Evolutionary conservation across 805 yeast species (phyloP), one percentile per base, ranked within the genome.

Genomic region (Starmerella scarabaei): DNA sequence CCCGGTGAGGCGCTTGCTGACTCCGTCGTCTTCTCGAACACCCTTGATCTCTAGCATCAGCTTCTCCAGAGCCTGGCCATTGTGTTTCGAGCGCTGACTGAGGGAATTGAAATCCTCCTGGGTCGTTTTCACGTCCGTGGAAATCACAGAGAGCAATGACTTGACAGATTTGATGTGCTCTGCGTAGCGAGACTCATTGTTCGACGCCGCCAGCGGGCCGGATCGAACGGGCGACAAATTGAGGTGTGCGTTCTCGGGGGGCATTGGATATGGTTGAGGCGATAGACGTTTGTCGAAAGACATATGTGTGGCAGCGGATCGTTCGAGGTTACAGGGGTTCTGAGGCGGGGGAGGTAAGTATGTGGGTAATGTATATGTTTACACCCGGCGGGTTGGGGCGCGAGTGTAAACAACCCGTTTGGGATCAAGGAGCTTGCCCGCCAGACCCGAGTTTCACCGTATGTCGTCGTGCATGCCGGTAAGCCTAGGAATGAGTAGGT

Each of bases 211-310:
- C 33, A 52, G 50, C 3, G 54, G 48, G 2, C 49, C 50, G n/a
- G 48, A 35, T 3, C 53, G 47, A 6, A 50, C 53, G 6, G 51
- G 51, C 5, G 51, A 42, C 21, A 49, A 49, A 12, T 47, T 44
- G 12, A 39, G 28, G n/a, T n/a, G 40, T 5, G 63, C 55, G 50
- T 62, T 57, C 28, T 62, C 67, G 4, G 69, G 67, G 2, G 63
- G 61, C 3, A 61, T 42, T 15, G 51, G 51, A 21, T 44, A 38
- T 12, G 53, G 50, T 33, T 33, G 41, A 3, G 48, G 47, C 24
- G 30, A n/a, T n/a, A n/a, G n/a, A n/a, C n/a, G n/a, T n/a, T n/a
- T n/a, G n/a, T n/a, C n/a, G n/a, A n/a, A n/a, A n/a, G n/a, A n/a
- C n/a, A n/a, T n/a, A n/a, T n/a, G n/a, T n/a, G n/a, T n/a, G n/a